Conservation (phyloP, 75 land plant species). For the Cryptomeria japonica region DNA sequence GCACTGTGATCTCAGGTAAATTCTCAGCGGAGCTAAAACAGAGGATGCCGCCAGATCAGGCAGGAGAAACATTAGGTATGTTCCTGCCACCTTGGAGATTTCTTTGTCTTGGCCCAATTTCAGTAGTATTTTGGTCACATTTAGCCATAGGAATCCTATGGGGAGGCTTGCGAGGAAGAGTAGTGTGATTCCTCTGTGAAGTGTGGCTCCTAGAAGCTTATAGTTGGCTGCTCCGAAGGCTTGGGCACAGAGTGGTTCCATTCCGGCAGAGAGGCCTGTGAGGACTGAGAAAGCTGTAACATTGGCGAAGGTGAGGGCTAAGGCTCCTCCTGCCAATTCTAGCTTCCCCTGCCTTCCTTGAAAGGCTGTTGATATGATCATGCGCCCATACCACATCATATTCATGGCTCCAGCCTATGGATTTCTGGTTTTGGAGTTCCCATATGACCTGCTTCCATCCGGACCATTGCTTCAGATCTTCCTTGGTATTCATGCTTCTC, state of each 20-base stretch:
- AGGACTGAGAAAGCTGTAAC: constrained; percentile 84
- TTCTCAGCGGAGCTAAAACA: constrained; percentile 65
- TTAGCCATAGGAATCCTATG: constrained; percentile 61
- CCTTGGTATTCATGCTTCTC: neutral
- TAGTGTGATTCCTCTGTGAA: constrained; percentile 50
- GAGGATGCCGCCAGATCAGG: constrained; percentile 70
- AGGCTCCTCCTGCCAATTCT: constrained; percentile 70
- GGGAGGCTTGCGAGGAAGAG: constrained; percentile 54
- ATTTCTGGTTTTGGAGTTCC: constrained; percentile 53
- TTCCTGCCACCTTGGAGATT: constrained; percentile 39
- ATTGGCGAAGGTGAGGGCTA: constrained; percentile 84
- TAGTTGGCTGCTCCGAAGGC: constrained; percentile 69
- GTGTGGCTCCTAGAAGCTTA: constrained; percentile 61
- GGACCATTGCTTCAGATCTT: neutral
- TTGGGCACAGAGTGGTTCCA: constrained; percentile 89
- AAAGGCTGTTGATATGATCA: constrained; percentile 65
- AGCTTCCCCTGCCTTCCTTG: constrained; percentile 74
- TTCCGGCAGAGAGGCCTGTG: constrained; percentile 66
- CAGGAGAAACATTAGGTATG: constrained; percentile 51
- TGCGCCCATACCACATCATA: constrained; percentile 66
- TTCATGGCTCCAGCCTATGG: constrained; percentile 65
- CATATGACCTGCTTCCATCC: neutral
- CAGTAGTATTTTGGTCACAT: constrained; percentile 52
- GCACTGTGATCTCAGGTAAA: constrained; percentile 66
- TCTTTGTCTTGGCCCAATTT: constrained; percentile 59